Conservation (phyloP, 2,329 filamentous ascomycete species). For the Graphilbum sp. region DNA sequence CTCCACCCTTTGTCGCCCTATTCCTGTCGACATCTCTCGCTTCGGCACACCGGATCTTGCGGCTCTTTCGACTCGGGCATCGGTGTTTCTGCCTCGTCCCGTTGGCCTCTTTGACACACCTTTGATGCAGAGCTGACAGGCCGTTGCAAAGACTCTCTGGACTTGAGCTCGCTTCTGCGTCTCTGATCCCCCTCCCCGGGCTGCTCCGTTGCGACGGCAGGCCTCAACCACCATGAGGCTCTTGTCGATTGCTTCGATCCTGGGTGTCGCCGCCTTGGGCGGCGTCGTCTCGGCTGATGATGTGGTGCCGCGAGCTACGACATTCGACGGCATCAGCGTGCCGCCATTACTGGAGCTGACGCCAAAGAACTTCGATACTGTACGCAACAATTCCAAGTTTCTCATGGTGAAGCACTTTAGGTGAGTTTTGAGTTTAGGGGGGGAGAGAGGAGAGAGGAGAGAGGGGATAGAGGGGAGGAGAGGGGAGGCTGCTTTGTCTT, state of each 20-base stretch:
- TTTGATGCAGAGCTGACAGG: neutral
- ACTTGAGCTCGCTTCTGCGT: too few species aligned
- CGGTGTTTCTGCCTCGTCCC: neutral
- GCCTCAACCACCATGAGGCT: constrained; percentile 24
- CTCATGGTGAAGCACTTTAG: constrained; percentile 50
- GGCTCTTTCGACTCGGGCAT: too few species aligned
- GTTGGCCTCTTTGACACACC: neutral
- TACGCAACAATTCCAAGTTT: constrained; percentile 36
- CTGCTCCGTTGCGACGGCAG: neutral
- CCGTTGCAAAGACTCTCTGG: neutral
- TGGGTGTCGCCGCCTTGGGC: constrained; percentile 27
- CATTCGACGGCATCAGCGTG: constrained; percentile 51
- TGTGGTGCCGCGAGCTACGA: constrained; percentile 23
- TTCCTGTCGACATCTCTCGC: neutral
- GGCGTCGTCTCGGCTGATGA: constrained; percentile 36
- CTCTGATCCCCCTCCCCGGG: too few species aligned
- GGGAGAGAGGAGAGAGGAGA: too few species aligned
- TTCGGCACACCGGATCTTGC: too few species aligned
- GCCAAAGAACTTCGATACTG: constrained; percentile 37
- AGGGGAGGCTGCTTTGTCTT: too few species aligned
- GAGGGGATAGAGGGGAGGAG: too few species aligned
- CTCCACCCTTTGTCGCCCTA: neutral
- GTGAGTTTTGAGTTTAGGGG: constrained; percentile 21
- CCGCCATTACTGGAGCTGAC: constrained; percentile 48
- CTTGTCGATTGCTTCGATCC: constrained; percentile 26